Conservation (phyloP, 441 rosid genomes). For the Populus hybrid region DNA sequence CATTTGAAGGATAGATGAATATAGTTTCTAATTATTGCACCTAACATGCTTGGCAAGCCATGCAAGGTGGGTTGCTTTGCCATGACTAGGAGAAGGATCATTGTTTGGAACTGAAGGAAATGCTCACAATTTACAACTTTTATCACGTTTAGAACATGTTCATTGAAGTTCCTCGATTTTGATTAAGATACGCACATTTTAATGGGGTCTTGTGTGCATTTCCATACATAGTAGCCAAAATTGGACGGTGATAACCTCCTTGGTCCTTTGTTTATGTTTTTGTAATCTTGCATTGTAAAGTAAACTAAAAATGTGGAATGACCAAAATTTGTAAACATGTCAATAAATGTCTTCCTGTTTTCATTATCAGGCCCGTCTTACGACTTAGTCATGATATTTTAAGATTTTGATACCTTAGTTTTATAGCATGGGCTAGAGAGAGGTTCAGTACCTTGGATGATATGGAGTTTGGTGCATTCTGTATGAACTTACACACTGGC, state of each 20-base stretch:
- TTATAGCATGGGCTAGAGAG: not conserved
- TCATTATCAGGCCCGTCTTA: not conserved
- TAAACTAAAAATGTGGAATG: too few relatives aligned
- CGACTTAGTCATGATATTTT: conserved; percentile 2
- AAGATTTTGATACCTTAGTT: conserved; percentile 1
- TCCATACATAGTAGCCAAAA: not conserved
- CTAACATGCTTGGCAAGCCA: too few relatives aligned
- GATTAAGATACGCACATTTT: not conserved
- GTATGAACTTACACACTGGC: not conserved
- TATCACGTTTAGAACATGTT: not conserved
- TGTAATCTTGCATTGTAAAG: too few relatives aligned
- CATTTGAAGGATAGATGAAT: not conserved
- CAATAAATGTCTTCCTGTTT: not conserved
- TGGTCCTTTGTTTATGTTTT: too few relatives aligned
- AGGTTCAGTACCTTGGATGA: conserved; percentile 1
- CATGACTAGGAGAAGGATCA: too few relatives aligned
- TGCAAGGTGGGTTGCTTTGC: too few relatives aligned
- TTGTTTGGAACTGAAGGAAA: not conserved
- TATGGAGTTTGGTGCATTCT: not conserved
- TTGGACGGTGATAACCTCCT: too few relatives aligned
- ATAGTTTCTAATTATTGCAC: not conserved
- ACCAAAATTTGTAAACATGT: not conserved
- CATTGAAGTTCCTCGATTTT: not conserved
- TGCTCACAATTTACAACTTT: not conserved
- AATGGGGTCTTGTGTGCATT: not conserved